These are phyloP conservation scores for Corymbia maculata DNA, from an alignment of 345 rosid genomes.

Conservation along the genomic window DNA sequence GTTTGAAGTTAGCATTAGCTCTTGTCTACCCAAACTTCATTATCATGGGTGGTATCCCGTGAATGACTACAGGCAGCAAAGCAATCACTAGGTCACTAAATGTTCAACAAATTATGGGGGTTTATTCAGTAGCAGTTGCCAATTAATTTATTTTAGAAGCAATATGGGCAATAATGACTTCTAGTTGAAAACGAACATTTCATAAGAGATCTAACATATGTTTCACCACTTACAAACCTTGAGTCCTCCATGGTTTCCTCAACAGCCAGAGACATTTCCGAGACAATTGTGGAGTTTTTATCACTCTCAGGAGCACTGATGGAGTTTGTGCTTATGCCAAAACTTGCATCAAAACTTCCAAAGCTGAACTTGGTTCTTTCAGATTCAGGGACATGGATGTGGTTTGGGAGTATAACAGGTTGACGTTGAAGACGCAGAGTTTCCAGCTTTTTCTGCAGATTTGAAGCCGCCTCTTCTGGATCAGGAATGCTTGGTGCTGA, in stretches of 20 bases:
- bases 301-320: conserved; percentile 44
- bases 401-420: conserved; percentile 86
- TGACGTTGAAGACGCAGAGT: conserved; percentile 65
- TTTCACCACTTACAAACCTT: conserved; percentile 34
- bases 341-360: conserved; percentile 87
- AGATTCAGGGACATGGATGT: conserved; percentile 92
- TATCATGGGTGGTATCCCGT: background rate
- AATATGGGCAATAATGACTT: background rate
- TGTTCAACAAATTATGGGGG: background rate
- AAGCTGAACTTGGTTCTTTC: conserved; percentile 82
- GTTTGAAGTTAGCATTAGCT: background rate
- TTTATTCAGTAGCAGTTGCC: background rate
- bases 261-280: conserved; percentile 51
- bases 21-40: background rate
- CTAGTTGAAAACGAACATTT: background rate
- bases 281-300: conserved; percentile 47
- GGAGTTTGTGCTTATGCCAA: conserved; percentile 37
- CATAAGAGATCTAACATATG: background rate
- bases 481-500: conserved; percentile 29
- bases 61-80: background rate
- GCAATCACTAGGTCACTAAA: background rate
- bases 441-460: conserved; percentile 64
- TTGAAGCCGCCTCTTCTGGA: conserved; percentile 51
- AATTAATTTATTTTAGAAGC: background rate
- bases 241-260: conserved; percentile 44